Percentiles rank a stretch among this genome's conserved stretches.
Evolutionary conservation across 2,329 filamentous ascomycete genomes (phyloP).

Genomic region (Penicillium digitatum): DNA sequence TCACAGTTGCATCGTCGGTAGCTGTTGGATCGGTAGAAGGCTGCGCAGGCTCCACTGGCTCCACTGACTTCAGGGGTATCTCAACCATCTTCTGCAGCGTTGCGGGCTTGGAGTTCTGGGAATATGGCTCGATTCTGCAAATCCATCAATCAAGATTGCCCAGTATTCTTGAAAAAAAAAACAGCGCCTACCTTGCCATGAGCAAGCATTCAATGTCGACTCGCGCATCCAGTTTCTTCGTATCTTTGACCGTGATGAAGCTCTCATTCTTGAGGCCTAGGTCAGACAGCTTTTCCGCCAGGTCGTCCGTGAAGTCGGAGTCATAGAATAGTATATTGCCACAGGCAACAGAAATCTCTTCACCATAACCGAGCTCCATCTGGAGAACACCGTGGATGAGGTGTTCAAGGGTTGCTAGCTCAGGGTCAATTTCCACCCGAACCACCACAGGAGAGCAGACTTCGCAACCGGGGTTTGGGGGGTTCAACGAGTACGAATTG

Average conservation of each 20-base stretch:
- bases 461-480: slow-evolving; percentile 76
- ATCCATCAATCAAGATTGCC: slow-evolving; percentile 11
- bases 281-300: slow-evolving; percentile 72
- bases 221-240: slow-evolving; percentile 64
- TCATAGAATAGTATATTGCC: slow-evolving; percentile 81
- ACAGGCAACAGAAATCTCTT: slow-evolving; percentile 74
- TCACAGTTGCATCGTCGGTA: slow-evolving; percentile 22
- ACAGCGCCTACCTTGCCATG: slow-evolving; percentile 38
- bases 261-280: slow-evolving; percentile 69
- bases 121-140: slow-evolving; percentile 27
- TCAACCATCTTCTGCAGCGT: slow-evolving; percentile 39
- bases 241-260: slow-evolving; percentile 78
- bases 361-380: slow-evolving; percentile 67
- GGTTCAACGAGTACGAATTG: slow-evolving; percentile 52
- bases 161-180: not conserved
- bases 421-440: slow-evolving; percentile 63
- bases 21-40: slow-evolving; percentile 24
- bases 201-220: slow-evolving; percentile 69
- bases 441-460: slow-evolving; percentile 74
- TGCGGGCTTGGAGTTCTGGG: slow-evolving; percentile 41
- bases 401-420: slow-evolving; percentile 70
- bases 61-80: slow-evolving; percentile 48
- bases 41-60: slow-evolving; percentile 37
- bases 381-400: slow-evolving; percentile 72
- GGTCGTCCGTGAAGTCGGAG: slow-evolving; percentile 79